phyloP scores from a whole-genome alignment of 2,329 filamentous ascomycete genomes.

The Gnomoniopsis sp. region DNA sequence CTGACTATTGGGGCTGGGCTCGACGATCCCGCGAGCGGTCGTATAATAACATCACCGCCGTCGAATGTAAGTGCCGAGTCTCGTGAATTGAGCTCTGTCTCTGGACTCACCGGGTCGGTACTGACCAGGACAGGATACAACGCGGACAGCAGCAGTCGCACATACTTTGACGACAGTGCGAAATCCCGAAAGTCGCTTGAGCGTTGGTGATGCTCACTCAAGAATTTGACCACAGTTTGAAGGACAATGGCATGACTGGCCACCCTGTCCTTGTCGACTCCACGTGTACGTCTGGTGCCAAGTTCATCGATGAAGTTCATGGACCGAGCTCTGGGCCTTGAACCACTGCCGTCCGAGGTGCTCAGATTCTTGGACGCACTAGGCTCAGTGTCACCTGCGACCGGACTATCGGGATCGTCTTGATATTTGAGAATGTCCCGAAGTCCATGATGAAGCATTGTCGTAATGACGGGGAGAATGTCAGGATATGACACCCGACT shows the following conservation, averaged over 20 bases:
- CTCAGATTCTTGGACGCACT: constrained; percentile 21
- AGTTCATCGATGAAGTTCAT: constrained; percentile 65
- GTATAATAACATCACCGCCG: constrained; percentile 78
- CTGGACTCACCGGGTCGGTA: constrained; percentile 76
- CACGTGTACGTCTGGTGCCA: constrained; percentile 43
- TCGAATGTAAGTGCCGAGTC: constrained; percentile 81
- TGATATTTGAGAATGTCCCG: constrained; percentile 65
- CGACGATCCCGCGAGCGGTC: constrained; percentile 63
- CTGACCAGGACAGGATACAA: constrained; percentile 88
- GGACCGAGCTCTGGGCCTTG: constrained; percentile 51
- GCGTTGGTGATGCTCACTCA: constrained; percentile 73
- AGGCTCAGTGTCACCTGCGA: constrained; percentile 21
- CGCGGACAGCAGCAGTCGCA: constrained; percentile 73
- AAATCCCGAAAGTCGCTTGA: constrained; percentile 82
- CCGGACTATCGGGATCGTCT: constrained; percentile 55
- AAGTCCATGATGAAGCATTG: constrained; percentile 84
- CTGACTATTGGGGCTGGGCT: constrained; percentile 67
- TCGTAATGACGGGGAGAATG: constrained; percentile 72
- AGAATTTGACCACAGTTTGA: constrained; percentile 72
- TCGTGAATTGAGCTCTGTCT: constrained; percentile 81
- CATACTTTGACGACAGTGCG: constrained; percentile 73
- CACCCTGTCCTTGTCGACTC: constrained; percentile 46
- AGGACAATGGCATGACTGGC: constrained; percentile 63
- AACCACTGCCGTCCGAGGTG: constrained; percentile 24
- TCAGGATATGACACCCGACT: constrained; percentile 72